Evolutionary conservation across 1,139 yeast genomes (phyloP).

Genomic region (Saccharomycopsis hybrid): DNA sequence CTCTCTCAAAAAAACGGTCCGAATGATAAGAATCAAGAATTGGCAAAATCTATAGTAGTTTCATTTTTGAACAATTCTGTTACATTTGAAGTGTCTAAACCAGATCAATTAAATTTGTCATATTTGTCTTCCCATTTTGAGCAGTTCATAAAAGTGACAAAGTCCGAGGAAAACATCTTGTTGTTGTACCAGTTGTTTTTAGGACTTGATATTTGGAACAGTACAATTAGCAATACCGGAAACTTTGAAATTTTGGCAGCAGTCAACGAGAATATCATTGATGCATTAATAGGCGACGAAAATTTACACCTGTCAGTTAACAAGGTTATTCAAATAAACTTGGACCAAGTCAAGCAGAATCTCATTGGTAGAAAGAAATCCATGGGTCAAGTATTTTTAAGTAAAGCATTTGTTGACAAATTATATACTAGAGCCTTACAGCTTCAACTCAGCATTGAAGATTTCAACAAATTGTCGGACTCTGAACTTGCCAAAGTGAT

Average conservation of each 20-base stretch:
- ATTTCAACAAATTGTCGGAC: no score
- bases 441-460: no score
- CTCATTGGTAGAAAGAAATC: no score
- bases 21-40: background rate
- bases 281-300: background rate
- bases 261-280: background rate
- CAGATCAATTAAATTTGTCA: conserved; percentile 2
- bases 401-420: no score
- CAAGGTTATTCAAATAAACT: no score
- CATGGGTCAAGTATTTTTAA: no score
- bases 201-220: background rate
- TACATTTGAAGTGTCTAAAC: conserved; percentile 2
- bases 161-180: background rate
- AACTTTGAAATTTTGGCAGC: background rate
- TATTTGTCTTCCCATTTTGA: conserved; percentile 7
- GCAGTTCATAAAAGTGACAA: background rate
- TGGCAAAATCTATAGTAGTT: conserved; percentile 1
- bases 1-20: background rate
- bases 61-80: conserved; percentile 13
- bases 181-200: background rate
- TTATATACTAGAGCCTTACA: no score
- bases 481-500: no score
- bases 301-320: background rate
- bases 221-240: background rate
- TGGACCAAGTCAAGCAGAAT: no score